Evolutionary conservation across 768 basidiomycete genomes (phyloP), one percentile per base, ranked within the genome.

Genomic region (Boletus reticulatus): DNA sequence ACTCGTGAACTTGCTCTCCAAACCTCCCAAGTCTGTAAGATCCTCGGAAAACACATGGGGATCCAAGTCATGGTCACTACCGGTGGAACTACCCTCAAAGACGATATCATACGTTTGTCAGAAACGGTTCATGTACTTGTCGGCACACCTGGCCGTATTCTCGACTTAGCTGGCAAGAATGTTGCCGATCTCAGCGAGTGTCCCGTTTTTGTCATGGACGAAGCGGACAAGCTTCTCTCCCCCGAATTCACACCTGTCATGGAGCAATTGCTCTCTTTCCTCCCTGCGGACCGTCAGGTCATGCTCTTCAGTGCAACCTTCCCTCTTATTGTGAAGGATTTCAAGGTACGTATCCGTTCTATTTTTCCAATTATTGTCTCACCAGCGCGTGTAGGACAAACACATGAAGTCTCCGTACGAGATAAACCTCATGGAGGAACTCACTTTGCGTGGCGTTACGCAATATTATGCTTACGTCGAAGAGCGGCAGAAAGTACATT

Each of bases 391-490:
- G 39, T 50, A 95, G 94, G 92, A 94, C 68, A 94, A 96, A 76
- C 90, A 98, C 78, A 98, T 99, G 95, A 84, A 82, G 58, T 83
- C 86, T 58, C 94, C 97, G 6, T 89, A 96, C 75, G 94, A 97
- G 75, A 97, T 98, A 77, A 99, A 99, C 76, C 87, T 99, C 73
- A 99, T 99, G 96, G 96, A 99, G 65, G 96, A 99, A 80, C 87
- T 99, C 59, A 99, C 96, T 49, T 80, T 99, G 44, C 92, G 92
- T 61, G 96, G 96, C 79, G 96, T 99, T 52, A 98, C 96, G 47
- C 96, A 99, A 79, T 99, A 98, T 72, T 99, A 98, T 72, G 96
- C 97, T 64, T 99, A 93, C 74, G 94, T 99, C 68, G 96, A 99
- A 76, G 96, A 99, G 73, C 85, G 93, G 59, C 96, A 99, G 78